Percentiles rank a stretch among this genome's conserved stretches.
These are phyloP conservation scores for Aaosphaeria pasadenensis DNA, from an alignment of 2,329 filamentous ascomycete genomes.

Conservation along the genomic window DNA sequence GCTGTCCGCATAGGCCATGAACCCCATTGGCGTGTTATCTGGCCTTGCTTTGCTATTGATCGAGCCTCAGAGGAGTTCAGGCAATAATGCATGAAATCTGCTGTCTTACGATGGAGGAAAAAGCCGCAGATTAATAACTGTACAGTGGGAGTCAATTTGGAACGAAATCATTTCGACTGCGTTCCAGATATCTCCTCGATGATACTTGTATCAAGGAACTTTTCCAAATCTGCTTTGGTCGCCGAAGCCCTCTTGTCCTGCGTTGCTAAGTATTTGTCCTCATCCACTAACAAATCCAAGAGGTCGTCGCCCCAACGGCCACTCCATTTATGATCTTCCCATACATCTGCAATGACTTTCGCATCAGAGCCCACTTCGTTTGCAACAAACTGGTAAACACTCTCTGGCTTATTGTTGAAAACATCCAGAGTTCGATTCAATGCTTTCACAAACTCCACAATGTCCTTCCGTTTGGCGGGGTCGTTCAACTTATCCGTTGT, in stretches of 20 bases:
- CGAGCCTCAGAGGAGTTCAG: too few relatives aligned
- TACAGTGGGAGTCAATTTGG: too few relatives aligned
- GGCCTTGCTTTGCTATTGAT: too few relatives aligned
- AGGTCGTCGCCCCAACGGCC: slow-evolving; percentile 12
- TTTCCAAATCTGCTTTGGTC: slow-evolving; percentile 13
- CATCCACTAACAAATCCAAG: slow-evolving; percentile 15
- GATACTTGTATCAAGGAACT: slow-evolving; percentile 2
- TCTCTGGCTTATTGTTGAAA: slow-evolving; percentile 11
- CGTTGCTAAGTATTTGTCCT: slow-evolving; percentile 19
- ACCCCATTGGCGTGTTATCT: too few relatives aligned
- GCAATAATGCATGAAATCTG: too few relatives aligned
- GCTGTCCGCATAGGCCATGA: too few relatives aligned
- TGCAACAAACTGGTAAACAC: slow-evolving; percentile 14
- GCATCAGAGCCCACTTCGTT: slow-evolving; percentile 11
- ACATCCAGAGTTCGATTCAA: slow-evolving; percentile 18
- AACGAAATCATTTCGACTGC: too few relatives aligned
- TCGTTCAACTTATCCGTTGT: slow-evolving; percentile 21
- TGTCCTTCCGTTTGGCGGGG: slow-evolving; percentile 14
- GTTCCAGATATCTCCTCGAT: not conserved
- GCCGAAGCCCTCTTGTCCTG: slow-evolving; percentile 10
- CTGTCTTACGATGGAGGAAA: too few relatives aligned
- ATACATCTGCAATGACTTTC: slow-evolving; percentile 15
- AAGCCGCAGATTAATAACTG: too few relatives aligned
- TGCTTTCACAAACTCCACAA: slow-evolving; percentile 20
- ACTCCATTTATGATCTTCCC: slow-evolving; percentile 20